phyloP scores from a whole-genome alignment of 306 rosid species.

The Betula pendula region DNA sequence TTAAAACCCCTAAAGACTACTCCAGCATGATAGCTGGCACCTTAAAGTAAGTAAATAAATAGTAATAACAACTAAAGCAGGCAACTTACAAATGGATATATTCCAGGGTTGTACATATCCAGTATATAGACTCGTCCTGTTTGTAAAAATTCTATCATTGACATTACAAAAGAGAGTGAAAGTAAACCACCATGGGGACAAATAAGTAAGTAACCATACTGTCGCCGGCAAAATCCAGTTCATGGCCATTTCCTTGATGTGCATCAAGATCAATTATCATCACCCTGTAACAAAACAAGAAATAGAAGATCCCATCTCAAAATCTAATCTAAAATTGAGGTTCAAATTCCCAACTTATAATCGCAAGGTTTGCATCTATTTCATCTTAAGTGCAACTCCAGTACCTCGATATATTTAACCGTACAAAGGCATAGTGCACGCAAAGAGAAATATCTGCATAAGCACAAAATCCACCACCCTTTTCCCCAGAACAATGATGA shows the following conservation, averaged over 20 bases:
- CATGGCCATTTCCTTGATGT: conserved; percentile 99
- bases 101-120: conserved; percentile 91
- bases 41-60: not conserved
- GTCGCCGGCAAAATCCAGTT: conserved; percentile 70
- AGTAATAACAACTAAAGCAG: conserved; percentile 3
- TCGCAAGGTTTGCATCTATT: conserved; percentile 11
- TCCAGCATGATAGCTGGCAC: not conserved
- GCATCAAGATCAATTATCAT: conserved; percentile 98
- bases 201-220: conserved; percentile 57
- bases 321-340: conserved; percentile 7
- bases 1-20: not conserved
- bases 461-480: conserved; percentile 90
- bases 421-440: conserved; percentile 73
- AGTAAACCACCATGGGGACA: conserved; percentile 26
- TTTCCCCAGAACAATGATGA: conserved; percentile 84
- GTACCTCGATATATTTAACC: conserved; percentile 79
- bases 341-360: conserved; percentile 24
- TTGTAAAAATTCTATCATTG: conserved; percentile 34
- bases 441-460: conserved; percentile 90
- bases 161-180: conserved; percentile 16
- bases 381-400: not conserved
- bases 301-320: conserved; percentile 15
- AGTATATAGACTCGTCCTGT: conserved; percentile 81
- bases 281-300: conserved; percentile 54
- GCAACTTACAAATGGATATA: conserved; percentile 80